A percentile compares a stretch with the other conserved stretches of the same genome.
phyloP scores from a whole-genome alignment of 495 filamentous ascomycete species.

The Pyrenopolyporus hunteri region DNA sequence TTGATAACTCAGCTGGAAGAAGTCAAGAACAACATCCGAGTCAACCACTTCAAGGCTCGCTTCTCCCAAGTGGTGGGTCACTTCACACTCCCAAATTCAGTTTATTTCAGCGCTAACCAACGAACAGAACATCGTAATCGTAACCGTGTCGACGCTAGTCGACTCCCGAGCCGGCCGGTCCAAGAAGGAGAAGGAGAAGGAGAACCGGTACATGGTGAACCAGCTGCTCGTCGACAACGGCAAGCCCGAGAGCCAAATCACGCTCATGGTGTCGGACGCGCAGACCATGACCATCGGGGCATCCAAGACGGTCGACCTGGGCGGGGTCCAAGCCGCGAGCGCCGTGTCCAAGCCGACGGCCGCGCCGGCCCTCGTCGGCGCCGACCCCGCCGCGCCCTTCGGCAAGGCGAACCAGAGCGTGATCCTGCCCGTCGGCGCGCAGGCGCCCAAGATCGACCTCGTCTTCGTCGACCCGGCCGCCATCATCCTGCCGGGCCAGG shows the following conservation, averaged over 20 bases:
- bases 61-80: conserved; percentile 44
- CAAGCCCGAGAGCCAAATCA: conserved; percentile 40
- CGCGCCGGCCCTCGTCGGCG: conserved; percentile 17
- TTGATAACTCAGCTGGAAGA: conserved; percentile 42
- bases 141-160: conserved; percentile 44
- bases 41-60: conserved; percentile 45
- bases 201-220: conserved; percentile 47
- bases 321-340: conserved; percentile 18
- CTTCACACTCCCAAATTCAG: background rate
- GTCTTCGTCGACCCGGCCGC: conserved; percentile 45
- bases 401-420: conserved; percentile 39
- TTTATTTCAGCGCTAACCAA: conserved; percentile 7
- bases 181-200: conserved; percentile 11
- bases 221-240: conserved; percentile 44
- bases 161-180: conserved; percentile 44
- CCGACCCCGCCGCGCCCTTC: conserved; percentile 34
- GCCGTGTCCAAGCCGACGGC: conserved; percentile 25
- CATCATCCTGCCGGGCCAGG: conserved; percentile 42
- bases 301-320: conserved; percentile 33
- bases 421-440: conserved; percentile 40
- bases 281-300: conserved; percentile 44
- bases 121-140: conserved; percentile 45
- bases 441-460: conserved; percentile 38
- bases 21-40: conserved; percentile 49
- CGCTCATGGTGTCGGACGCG: conserved; percentile 45